phyloP scores from a whole-genome alignment of 345 rosid genomes.

The Gossypium anomalum region DNA sequence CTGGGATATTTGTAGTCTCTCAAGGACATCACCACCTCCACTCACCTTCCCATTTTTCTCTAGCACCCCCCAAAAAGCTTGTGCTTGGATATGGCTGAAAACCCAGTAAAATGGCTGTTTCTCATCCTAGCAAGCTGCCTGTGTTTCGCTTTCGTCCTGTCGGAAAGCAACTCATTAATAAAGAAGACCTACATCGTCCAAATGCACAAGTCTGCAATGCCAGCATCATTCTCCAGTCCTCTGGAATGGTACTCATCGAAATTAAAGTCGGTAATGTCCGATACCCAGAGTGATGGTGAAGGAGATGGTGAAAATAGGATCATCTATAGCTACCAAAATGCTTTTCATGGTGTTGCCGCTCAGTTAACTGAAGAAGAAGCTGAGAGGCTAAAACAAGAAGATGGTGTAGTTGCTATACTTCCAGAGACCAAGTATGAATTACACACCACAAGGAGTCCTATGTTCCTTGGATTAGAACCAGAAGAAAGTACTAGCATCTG shows the following conservation, averaged over 20 bases:
- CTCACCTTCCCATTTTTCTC: not conserved
- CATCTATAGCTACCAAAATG: conserved; percentile 58
- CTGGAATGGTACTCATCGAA: conserved; percentile 76
- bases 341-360: conserved; percentile 67
- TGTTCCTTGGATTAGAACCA: conserved; percentile 59
- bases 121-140: conserved; percentile 29
- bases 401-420: conserved; percentile 48
- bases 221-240: conserved; percentile 47
- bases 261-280: conserved; percentile 41
- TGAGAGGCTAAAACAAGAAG: conserved; percentile 43
- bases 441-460: conserved; percentile 76
- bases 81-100: conserved; percentile 35
- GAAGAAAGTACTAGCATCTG: conserved; percentile 39
- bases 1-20: conserved; percentile 20
- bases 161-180: conserved; percentile 17
- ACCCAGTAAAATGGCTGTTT: conserved; percentile 36
- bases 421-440: conserved; percentile 57
- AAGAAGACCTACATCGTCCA: conserved; percentile 76
- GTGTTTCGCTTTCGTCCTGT: conserved; percentile 29
- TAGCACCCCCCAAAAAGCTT: not conserved
- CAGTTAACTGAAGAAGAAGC: conserved; percentile 52
- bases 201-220: conserved; percentile 82
- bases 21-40: conserved; percentile 1
- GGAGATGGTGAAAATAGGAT: conserved; percentile 43
- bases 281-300: conserved; percentile 25